These are phyloP conservation scores for Leccinum subtestaceum DNA, from an alignment of 768 basidiomycete genomes.

Conservation along the genomic window DNA sequence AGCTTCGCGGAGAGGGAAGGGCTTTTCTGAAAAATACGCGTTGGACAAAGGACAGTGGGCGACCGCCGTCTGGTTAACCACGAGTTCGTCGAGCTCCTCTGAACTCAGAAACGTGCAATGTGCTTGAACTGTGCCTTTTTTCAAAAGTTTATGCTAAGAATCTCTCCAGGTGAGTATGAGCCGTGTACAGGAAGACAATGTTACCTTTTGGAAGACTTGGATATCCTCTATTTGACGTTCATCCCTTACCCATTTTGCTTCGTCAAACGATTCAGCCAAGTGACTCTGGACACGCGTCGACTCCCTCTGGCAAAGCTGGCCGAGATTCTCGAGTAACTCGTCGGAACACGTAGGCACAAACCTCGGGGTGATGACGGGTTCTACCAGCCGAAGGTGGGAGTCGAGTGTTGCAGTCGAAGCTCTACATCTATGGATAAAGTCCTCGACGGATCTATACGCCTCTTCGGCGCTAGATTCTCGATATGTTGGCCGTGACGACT, in stretches of 20 bases:
- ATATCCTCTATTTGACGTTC: slow-evolving; percentile 66
- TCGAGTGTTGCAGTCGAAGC: slow-evolving; percentile 40
- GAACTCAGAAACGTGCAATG: slow-evolving; percentile 82
- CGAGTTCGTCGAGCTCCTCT: slow-evolving; percentile 50
- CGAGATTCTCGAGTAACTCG: slow-evolving; percentile 61
- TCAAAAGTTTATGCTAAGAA: slow-evolving; percentile 57
- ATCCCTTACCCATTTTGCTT: slow-evolving; percentile 66
- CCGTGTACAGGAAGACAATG: not conserved
- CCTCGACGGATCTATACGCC: slow-evolving; percentile 49
- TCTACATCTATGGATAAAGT: slow-evolving; percentile 56
- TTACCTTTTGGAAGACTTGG: slow-evolving; percentile 69
- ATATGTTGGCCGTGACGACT: slow-evolving; percentile 68
- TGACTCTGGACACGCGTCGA: slow-evolving; percentile 74
- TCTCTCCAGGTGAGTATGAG: slow-evolving; percentile 7
- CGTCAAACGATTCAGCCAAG: slow-evolving; percentile 75
- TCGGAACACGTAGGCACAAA: slow-evolving; percentile 89
- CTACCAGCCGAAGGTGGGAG: slow-evolving; percentile 50
- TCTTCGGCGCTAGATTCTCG: slow-evolving; percentile 53
- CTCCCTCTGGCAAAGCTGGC: slow-evolving; percentile 45
- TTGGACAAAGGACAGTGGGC: slow-evolving; percentile 92
- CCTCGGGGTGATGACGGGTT: slow-evolving; percentile 84
- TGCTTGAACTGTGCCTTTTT: slow-evolving; percentile 70
- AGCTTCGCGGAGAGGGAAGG: slow-evolving; percentile 71
- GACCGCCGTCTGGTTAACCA: slow-evolving; percentile 52
- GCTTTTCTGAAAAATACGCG: slow-evolving; percentile 75